Evolutionary conservation across 768 basidiomycete genomes (phyloP).

Genomic region (Termitomyces sp.): DNA sequence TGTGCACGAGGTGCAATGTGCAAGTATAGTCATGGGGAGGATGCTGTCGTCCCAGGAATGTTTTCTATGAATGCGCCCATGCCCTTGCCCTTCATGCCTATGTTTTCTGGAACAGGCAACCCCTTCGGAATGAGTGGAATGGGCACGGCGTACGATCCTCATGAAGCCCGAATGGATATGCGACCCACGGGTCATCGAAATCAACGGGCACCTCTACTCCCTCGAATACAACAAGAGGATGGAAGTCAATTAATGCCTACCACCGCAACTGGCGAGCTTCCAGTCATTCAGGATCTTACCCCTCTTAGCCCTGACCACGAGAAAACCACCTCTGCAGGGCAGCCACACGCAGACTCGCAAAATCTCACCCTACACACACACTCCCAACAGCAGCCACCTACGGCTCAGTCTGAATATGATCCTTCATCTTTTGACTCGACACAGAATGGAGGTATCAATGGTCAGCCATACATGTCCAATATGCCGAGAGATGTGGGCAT

Average conservation of each 20-base stretch:
- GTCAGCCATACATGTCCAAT: conserved; percentile 18
- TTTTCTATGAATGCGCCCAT: conserved; percentile 47
- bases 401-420: background rate
- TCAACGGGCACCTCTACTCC: conserved; percentile 51
- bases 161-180: conserved; percentile 79
- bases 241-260: conserved; percentile 32
- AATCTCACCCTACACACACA: conserved; percentile 21
- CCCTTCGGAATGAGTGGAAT: conserved; percentile 46
- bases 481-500: conserved; percentile 26
- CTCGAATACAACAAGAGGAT: conserved; percentile 51
- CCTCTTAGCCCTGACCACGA: conserved; percentile 38
- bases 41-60: conserved; percentile 71
- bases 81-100: conserved; percentile 61
- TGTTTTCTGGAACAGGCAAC: conserved; percentile 54
- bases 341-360: conserved; percentile 18
- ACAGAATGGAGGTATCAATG: conserved; percentile 15
- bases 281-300: conserved; percentile 81
- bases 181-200: conserved; percentile 40
- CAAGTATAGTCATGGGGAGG: conserved; percentile 90
- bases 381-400: conserved; percentile 12
- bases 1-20: conserved; percentile 85
- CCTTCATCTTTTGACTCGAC: conserved; percentile 15
- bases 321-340: conserved; percentile 19
- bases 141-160: conserved; percentile 64
- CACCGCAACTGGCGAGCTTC: conserved; percentile 61